phyloP scores from a whole-genome alignment of 805 yeast species.

The Komagataella kurtzmanii region DNA sequence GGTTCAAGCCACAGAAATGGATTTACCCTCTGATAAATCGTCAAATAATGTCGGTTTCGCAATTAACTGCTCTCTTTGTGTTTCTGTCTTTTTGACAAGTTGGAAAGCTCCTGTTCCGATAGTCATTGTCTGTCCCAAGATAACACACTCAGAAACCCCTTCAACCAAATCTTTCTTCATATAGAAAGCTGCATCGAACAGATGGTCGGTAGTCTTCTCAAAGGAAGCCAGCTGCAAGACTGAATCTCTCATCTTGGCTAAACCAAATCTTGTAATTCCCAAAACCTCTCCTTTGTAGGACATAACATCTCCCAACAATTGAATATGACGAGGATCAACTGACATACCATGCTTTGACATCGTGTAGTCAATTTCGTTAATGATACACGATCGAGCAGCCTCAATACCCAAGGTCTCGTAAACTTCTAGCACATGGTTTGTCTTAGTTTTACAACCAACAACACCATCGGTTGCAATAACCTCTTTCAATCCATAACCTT shows the following conservation, averaged over 20 bases:
- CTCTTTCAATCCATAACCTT: conserved; percentile 92
- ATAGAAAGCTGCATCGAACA: conserved; percentile 95
- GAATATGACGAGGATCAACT: conserved; percentile 98
- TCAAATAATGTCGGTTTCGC: conserved; percentile 34
- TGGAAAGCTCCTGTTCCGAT: conserved; percentile 97
- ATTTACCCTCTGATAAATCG: conserved; percentile 16
- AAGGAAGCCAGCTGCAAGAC: conserved; percentile 94
- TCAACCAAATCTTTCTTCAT: conserved; percentile 94
- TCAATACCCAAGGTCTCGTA: conserved; percentile 88
- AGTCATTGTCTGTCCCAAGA: conserved; percentile 93
- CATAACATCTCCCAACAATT: conserved; percentile 95
- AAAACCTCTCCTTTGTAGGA: conserved; percentile 96
- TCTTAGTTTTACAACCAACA: conserved; percentile 70
- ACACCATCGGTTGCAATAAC: conserved; percentile 98
- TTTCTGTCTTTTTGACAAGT: conserved; percentile 47
- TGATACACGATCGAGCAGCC: conserved; percentile 90
- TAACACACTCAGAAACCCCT: conserved; percentile 97
- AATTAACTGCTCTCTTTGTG: conserved; percentile 25
- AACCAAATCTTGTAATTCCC: conserved; percentile 95
- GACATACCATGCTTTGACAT: conserved; percentile 99
- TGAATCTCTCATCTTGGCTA: conserved; percentile 97
- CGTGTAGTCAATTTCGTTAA: conserved; percentile 90
- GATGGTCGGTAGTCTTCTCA: conserved; percentile 96
- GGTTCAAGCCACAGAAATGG: not conserved
- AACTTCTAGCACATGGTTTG: conserved; percentile 90